Evolutionary conservation across 2,329 filamentous ascomycete genomes (phyloP), one percentile per base, ranked within the genome.

Genomic region (Ophiosphaerella korrae): DNA sequence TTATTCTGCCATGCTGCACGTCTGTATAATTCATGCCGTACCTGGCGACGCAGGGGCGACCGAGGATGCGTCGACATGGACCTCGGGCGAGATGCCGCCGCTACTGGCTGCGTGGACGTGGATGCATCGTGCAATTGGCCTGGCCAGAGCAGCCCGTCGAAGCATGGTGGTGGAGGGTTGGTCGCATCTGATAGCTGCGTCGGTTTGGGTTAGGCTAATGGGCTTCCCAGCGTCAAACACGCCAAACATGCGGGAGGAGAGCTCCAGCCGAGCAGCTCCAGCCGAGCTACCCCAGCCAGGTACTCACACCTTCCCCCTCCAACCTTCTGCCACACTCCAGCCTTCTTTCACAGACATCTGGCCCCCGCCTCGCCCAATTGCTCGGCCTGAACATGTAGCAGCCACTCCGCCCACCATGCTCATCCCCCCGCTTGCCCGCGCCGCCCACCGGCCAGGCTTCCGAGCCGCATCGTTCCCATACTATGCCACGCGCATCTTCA

Each of bases 81-180:
- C 42, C 23, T 77, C 73, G 50, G 74, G 63, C 43, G 62, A 68
- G 18, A 76, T 74, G 42, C 75, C 72, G 26, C 73, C 65, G 8
- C 76, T 67, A 13, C 69, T 73, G 23, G 77, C 77, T 34, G 78
- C 75, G 53, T 74, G 74, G 65, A 80, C 79, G 63, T 77, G 76
- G 56, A 80, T 73, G 64, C 63, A 69, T 61, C 76, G 53, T 48
- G 56, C 51, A 52, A 50, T 46, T 37, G 50, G 47, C 29, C 53
- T 37, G 38, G 42, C 66, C 58, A 62, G 62, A 50, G 64, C 62
- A 63, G 64, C 62, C 62, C 59, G 60, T 52, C 66, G 66, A 41
- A 61, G 57, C 67, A 70, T 71, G 56, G 59, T 61, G 60, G 58
- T 60, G 63, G 58, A 58, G 58, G 53, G 23, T 24, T 40, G 42